Evolutionary conservation across 495 filamentous ascomycete genomes (phyloP).

Genomic region (Thozetella sp.): DNA sequence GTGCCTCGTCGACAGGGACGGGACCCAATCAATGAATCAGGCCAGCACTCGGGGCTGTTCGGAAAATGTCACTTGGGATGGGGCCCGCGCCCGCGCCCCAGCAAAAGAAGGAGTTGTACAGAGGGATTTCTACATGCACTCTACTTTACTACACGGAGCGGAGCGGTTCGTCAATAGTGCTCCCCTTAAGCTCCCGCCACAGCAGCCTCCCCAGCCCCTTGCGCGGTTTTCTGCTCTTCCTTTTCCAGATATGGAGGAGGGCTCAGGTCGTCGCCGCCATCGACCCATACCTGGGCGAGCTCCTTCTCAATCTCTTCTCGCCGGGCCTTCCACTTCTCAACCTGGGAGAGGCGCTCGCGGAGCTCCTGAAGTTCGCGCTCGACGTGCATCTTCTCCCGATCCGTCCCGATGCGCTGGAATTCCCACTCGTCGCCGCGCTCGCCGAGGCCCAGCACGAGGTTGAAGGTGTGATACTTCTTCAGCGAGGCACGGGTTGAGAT

Average conservation of each 20-base stretch:
- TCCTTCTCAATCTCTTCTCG: constrained; percentile 70
- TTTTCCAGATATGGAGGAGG: constrained; percentile 40
- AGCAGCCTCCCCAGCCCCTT: constrained; percentile 6
- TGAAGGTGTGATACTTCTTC: constrained; percentile 93
- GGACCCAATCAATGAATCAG: too few relatives aligned
- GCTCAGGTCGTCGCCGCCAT: constrained; percentile 37
- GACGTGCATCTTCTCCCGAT: constrained; percentile 85
- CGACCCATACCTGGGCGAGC: constrained; percentile 58
- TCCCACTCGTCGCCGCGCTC: constrained; percentile 73
- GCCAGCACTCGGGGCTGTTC: too few relatives aligned
- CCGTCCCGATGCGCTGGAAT: constrained; percentile 89
- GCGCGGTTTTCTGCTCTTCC: constrained; percentile 15
- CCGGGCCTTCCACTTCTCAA: constrained; percentile 81
- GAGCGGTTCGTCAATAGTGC: too few relatives aligned
- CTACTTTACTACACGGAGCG: too few relatives aligned
- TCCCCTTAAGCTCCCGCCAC: not conserved
- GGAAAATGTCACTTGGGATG: too few relatives aligned
- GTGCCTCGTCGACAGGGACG: too few relatives aligned
- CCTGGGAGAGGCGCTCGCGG: constrained; percentile 73
- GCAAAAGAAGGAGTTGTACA: too few relatives aligned
- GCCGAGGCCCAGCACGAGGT: constrained; percentile 78
- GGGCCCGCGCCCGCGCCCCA: too few relatives aligned
- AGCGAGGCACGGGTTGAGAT: constrained; percentile 91
- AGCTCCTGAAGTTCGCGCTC: constrained; percentile 88
- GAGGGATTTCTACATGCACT: too few relatives aligned